phyloP scores from a whole-genome alignment of 192 early-diverging fungal genomes.

The Dimargaris cristalligena region DNA sequence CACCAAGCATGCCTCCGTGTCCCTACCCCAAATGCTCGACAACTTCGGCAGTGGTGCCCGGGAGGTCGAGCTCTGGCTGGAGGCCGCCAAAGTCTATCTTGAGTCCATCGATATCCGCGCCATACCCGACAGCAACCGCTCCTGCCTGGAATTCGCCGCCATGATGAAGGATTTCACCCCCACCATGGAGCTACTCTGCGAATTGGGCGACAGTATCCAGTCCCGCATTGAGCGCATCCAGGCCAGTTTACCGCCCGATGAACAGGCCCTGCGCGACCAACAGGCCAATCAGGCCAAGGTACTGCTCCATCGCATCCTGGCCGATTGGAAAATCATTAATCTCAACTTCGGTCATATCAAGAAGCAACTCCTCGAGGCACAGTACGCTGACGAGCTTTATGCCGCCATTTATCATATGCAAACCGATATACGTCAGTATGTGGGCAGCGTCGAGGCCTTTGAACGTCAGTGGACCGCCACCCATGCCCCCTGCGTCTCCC shows the following conservation, averaged over 20 bases:
- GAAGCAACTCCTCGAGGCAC: constrained; percentile 4
- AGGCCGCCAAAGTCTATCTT: constrained; percentile 11
- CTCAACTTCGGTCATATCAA: background rate
- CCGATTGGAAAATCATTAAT: constrained; percentile 6
- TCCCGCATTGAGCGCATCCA: constrained; percentile 2
- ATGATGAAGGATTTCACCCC: constrained; percentile 12
- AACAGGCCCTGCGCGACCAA: constrained; percentile 1
- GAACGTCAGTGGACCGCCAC: constrained; percentile 8
- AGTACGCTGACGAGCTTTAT: constrained; percentile 8
- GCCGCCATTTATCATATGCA: constrained; percentile 1
- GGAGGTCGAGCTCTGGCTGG: constrained; percentile 11
- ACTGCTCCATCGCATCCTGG: background rate
- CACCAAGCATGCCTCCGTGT: background rate
- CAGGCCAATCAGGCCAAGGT: constrained; percentile 2
- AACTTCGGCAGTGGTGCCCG: constrained; percentile 8
- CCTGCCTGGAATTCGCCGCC: constrained; percentile 7
- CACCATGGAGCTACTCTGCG: constrained; percentile 10
- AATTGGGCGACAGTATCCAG: constrained; percentile 6
- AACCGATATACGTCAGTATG: constrained; percentile 9
- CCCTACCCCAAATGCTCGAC: constrained; percentile 12
- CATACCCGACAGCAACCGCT: background rate
- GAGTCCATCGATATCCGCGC: constrained; percentile 1
- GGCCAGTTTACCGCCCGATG: constrained; percentile 7
- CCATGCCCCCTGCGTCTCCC: background rate
- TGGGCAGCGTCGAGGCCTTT: constrained; percentile 8